Conservation (phyloP, 2,329 filamentous ascomycete genomes). For the Cordyceps cicadae region DNA sequence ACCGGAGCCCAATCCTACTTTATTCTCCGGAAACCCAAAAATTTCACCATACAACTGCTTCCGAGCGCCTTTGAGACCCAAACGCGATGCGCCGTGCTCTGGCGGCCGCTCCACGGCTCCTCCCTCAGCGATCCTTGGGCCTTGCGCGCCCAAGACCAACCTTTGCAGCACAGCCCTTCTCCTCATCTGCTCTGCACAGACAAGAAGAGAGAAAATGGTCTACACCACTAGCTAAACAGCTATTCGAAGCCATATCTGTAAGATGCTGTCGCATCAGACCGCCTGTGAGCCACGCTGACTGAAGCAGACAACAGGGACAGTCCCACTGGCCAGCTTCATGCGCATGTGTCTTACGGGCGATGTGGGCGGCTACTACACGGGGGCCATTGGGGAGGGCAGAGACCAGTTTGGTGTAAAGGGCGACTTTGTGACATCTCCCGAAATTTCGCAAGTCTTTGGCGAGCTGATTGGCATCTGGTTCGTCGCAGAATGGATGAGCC, state of each 20-base stretch:
- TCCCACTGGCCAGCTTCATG: conserved; percentile 93
- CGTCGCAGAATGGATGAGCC: conserved; percentile 91
- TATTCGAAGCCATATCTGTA: conserved; percentile 82
- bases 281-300: not conserved
- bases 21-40: no score
- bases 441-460: conserved; percentile 95
- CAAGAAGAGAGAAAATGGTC: conserved; percentile 64
- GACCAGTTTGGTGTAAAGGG: conserved; percentile 91
- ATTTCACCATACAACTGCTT: not conserved
- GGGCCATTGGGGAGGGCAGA: conserved; percentile 54
- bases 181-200: conserved; percentile 15
- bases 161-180: conserved; percentile 17
- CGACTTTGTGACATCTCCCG: conserved; percentile 93
- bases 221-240: conserved; percentile 79
- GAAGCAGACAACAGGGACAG: conserved; percentile 64
- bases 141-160: not conserved
- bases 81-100: conserved; percentile 4
- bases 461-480: conserved; percentile 93
- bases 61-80: not conserved
- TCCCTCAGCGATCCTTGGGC: not conserved
- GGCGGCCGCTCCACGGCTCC: conserved; percentile 9
- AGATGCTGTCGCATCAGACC: not conserved
- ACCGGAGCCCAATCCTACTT: not conserved
- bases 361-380: conserved; percentile 87
- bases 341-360: conserved; percentile 94